Evolutionary conservation across 2,329 filamentous ascomycete species (phyloP).

Genomic region (Coniochaeta sp.): DNA sequence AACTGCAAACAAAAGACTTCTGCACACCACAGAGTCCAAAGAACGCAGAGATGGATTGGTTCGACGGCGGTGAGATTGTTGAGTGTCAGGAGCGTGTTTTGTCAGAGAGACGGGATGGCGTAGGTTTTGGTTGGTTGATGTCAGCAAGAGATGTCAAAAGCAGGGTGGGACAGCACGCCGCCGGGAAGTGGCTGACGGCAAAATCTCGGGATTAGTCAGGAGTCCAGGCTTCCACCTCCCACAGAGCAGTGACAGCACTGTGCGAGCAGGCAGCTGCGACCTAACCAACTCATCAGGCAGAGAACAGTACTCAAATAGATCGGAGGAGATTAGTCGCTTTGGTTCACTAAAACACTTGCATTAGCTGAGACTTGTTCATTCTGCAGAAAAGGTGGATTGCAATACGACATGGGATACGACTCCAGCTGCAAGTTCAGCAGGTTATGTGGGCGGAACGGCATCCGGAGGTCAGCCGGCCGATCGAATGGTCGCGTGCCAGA

Average conservation of each 20-base stretch:
- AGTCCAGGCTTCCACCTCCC: neutral
- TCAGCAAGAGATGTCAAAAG: neutral
- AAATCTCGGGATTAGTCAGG: neutral
- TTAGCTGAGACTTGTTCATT: neutral
- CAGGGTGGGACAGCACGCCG: neutral
- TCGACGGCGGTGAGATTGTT: neutral
- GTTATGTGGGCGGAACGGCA: neutral
- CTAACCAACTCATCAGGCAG: neutral
- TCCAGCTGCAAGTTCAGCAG: neutral
- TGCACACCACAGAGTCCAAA: neutral
- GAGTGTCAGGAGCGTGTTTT: neutral
- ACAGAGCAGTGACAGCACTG: neutral
- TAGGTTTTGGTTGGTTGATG: neutral
- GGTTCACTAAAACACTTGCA: too few species aligned
- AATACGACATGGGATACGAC: neutral
- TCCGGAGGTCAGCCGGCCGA: conserved; percentile 1
- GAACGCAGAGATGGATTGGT: neutral
- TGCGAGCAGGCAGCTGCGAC: neutral
- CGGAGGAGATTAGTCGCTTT: too few species aligned
- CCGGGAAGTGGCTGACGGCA: neutral
- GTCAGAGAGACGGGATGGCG: neutral
- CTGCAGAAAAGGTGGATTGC: neutral
- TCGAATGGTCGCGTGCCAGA: neutral
- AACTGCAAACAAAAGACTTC: neutral
- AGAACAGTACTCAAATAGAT: too few species aligned